Base-by-base conservation (phyloP, 371 early-diverging fungal species). In the Lichtheimia corymbifera region DNA sequence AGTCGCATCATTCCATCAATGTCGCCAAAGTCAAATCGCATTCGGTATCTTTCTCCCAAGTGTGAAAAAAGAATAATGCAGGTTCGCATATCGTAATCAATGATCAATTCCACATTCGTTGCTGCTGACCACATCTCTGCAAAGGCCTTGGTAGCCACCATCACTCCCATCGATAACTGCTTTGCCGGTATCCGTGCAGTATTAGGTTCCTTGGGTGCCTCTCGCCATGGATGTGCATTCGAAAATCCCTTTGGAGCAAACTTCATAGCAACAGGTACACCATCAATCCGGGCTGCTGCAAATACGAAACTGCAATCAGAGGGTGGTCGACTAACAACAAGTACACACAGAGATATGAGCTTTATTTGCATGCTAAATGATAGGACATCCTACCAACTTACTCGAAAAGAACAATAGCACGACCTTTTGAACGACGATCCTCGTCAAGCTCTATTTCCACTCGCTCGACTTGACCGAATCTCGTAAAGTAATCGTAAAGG, bases 1-100 rank as follows among this genome's bases (percentile, higher is more conserved):
- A 74, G 55, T 3, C 50, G 50, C 17, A 76, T 66, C 24, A 68
- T 63, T 0, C 50, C 55, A 22, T 59, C 62, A 12, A 45, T 13
- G 41, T 74, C 76, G 41, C 78, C 74, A 42, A 81, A 78, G 2
- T 56, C 59, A 40, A 66, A 67, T 25, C 71, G 73, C 24, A 78
- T 15, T 9, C 61, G 61, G 27, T 76, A 78, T 0, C 66, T 61
- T 14, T 66, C 53, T 2, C 55, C 50, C 18, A 68, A 17, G 44
- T 71, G 66, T 12, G 50, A 42, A 40, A 81, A 81, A n/a, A 61
- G 57, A 1, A 81, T 51, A 13, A 56, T 53, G 27, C 71, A 58
- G 0, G 58, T 55, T 5, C 74, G 67, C 11, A 50, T 25, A 12
- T 75, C 63, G 47, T 72, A 80, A 3, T 70, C 58, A 14, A 71